Conservation (phyloP, 1,284 basidiomycete genomes). For the Apiotrichum gracile region DNA sequence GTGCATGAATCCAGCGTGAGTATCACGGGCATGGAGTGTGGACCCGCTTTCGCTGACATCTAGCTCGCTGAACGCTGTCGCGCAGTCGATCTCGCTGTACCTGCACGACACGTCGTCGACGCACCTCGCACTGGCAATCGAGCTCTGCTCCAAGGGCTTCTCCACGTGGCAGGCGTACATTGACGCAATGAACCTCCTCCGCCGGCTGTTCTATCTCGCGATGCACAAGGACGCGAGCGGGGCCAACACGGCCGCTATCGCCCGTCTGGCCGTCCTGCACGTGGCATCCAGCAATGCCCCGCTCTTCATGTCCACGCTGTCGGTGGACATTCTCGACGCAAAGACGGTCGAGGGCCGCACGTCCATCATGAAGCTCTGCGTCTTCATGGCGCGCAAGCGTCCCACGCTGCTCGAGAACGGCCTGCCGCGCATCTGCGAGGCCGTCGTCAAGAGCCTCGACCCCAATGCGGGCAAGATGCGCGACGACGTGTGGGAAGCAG, state of each 20-base stretch:
- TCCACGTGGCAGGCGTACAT: constrained; percentile 90
- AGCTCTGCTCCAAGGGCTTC: constrained; percentile 84
- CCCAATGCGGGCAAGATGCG: constrained; percentile 77
- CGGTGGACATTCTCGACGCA: constrained; percentile 82
- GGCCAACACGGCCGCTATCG: constrained; percentile 47
- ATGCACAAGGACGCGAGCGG: constrained; percentile 63
- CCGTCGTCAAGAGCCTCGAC: constrained; percentile 93
- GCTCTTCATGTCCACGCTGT: constrained; percentile 91
- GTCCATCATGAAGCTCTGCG: constrained; percentile 86
- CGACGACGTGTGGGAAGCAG: constrained; percentile 81
- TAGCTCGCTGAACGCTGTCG: constrained; percentile 53
- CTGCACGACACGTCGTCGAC: constrained; percentile 63
- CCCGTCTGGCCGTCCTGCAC: constrained; percentile 73
- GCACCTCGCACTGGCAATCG: constrained; percentile 71
- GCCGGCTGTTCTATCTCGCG: constrained; percentile 74
- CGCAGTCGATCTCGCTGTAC: constrained; percentile 71
- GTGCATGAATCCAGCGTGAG: constrained; percentile 64
- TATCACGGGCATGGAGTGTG: too few relatives aligned
- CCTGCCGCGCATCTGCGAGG: constrained; percentile 82
- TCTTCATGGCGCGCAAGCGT: constrained; percentile 89
- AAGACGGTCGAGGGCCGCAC: constrained; percentile 71
- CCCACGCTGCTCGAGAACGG: constrained; percentile 80
- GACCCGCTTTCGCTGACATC: not conserved
- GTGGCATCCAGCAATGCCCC: constrained; percentile 79
- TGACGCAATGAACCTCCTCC: constrained; percentile 82